Conservation (phyloP, 164 flowering plant species). For the Euptelea pleiosperma region DNA sequence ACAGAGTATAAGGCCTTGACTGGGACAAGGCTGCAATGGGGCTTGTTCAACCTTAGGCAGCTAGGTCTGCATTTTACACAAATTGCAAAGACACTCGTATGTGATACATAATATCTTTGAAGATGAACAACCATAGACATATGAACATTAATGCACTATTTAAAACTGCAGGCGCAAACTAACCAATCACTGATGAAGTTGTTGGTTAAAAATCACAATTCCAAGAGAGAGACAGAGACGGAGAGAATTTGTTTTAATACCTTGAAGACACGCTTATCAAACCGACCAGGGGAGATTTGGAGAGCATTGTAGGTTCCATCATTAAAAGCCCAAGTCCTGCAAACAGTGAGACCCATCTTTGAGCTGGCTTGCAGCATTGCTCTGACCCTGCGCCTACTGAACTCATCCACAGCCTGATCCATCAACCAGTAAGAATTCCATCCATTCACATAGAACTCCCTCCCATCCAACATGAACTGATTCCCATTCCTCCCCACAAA, state of each 20-base stretch:
- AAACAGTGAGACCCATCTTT: conserved; percentile 92
- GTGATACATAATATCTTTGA: too few species aligned
- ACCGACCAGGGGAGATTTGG: conserved; percentile 82
- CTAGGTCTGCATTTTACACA: too few species aligned
- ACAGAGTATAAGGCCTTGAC: neutral
- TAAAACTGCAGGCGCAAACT: too few species aligned
- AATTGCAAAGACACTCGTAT: too few species aligned
- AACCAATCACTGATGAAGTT: too few species aligned
- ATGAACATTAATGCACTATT: too few species aligned
- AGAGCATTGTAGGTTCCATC: conserved; percentile 91
- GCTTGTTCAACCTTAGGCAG: too few species aligned
- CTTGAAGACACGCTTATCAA: conserved; percentile 68
- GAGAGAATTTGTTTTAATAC: conserved; percentile 28
- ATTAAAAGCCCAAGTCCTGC: conserved; percentile 99
- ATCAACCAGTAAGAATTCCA: conserved; percentile 98
- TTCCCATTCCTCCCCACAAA: conserved; percentile 78
- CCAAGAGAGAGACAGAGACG: neutral
- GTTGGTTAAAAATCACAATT: neutral
- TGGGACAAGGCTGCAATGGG: neutral
- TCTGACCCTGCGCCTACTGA: conserved; percentile 51
- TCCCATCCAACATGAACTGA: conserved; percentile 70
- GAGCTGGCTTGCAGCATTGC: conserved; percentile 73
- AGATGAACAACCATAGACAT: too few species aligned
- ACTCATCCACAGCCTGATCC: conserved; percentile 75
- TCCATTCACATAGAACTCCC: conserved; percentile 71